These are phyloP conservation scores for Madurella mycetomatis DNA, from an alignment of 2,329 filamentous ascomycete genomes.

Conservation along the genomic window DNA sequence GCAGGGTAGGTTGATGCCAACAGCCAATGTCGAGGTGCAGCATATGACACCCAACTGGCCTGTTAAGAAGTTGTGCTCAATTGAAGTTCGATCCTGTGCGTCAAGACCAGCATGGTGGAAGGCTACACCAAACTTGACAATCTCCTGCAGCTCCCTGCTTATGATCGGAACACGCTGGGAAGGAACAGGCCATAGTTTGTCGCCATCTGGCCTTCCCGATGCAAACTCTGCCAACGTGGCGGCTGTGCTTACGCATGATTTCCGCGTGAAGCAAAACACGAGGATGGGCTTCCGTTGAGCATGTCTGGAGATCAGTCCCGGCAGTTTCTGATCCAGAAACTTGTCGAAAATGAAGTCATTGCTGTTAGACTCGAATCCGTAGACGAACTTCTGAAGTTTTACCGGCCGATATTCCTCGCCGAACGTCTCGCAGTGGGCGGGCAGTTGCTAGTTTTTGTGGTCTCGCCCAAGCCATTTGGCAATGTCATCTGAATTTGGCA, in stretches of 20 bases:
- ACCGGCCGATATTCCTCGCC: constrained; percentile 79
- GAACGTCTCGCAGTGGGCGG: constrained; percentile 66
- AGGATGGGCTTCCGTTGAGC: constrained; percentile 71
- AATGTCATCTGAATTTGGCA: constrained; percentile 78
- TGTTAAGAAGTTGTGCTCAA: constrained; percentile 65
- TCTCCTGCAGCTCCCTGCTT: constrained; percentile 55
- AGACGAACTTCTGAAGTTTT: constrained; percentile 69
- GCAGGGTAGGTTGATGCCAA: constrained; percentile 79
- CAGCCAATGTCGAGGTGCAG: constrained; percentile 79
- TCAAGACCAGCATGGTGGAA: constrained; percentile 80
- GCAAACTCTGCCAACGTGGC: constrained; percentile 63
- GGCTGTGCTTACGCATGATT: constrained; percentile 65
- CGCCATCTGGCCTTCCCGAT: constrained; percentile 43
- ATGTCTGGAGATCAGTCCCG: constrained; percentile 61
- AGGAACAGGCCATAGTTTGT: constrained; percentile 62
- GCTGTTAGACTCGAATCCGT: constrained; percentile 58
- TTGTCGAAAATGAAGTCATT: constrained; percentile 80
- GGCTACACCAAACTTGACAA: constrained; percentile 57
- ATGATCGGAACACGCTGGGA: constrained; percentile 45
- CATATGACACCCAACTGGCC: constrained; percentile 78
- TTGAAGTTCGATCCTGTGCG: constrained; percentile 54
- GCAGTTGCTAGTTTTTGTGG: constrained; percentile 52
- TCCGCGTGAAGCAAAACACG: constrained; percentile 76
- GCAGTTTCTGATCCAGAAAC: constrained; percentile 60
- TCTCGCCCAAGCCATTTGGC: constrained; percentile 73